Percentiles rank a stretch among this genome's conserved stretches.
phyloP scores from a whole-genome alignment of 1,284 basidiomycete species.

The Microbotryum saponariae region DNA sequence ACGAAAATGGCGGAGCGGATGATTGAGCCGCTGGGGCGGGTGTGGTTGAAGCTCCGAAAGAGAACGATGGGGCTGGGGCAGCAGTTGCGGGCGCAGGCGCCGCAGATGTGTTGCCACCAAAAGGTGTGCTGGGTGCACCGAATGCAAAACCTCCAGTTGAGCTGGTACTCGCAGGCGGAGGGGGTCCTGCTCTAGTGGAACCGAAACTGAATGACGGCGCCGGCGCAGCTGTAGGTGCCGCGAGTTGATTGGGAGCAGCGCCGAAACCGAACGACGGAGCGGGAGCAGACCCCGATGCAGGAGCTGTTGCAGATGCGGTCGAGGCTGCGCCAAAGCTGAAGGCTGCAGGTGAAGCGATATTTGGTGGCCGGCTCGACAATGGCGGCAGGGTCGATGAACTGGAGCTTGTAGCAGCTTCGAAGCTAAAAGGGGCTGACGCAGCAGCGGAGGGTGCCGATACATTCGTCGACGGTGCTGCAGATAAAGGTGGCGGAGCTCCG shows the following conservation, averaged over 20 bases:
- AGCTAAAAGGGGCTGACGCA: not conserved
- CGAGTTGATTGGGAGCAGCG: not conserved
- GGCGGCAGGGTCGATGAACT: not conserved
- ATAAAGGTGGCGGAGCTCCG: too few species aligned
- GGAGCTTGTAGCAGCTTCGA: not conserved
- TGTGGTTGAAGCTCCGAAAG: not conserved
- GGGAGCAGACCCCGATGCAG: not conserved
- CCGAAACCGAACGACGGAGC: conserved; percentile 5
- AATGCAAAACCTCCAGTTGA: conserved; percentile 7
- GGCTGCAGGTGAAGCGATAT: not conserved
- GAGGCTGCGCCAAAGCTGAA: not conserved
- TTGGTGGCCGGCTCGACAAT: not conserved
- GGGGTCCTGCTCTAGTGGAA: not conserved
- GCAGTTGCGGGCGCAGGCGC: not conserved
- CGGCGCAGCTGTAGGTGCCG: not conserved
- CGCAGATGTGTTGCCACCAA: not conserved
- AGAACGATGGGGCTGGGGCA: not conserved
- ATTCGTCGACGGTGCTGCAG: too few species aligned
- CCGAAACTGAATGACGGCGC: conserved; percentile 1
- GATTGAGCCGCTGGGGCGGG: not conserved
- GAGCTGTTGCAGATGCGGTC: not conserved
- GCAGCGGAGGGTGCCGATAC: too few species aligned
- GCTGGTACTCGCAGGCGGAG: not conserved
- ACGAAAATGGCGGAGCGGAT: not conserved
- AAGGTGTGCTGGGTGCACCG: not conserved